Evolutionary conservation across 352 stramenopile genomes (phyloP), one percentile per base, ranked within the genome.

Genomic region (Globisporangium nagaii): DNA sequence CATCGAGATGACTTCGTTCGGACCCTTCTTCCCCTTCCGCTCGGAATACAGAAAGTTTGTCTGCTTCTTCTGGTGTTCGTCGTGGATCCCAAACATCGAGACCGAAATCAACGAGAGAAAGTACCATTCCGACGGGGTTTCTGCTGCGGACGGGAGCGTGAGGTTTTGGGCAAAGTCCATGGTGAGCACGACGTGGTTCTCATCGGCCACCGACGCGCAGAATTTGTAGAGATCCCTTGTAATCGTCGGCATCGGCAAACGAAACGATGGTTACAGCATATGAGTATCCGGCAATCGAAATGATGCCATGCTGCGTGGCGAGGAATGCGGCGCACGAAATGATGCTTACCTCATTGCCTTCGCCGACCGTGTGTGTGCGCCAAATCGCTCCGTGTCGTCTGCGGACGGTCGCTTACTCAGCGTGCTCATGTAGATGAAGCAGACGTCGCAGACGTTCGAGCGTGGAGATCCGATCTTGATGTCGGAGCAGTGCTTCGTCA

Each of bases 1-100:
- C 45, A 66, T 50, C 7, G 60, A 53, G 20, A 62, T 62, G 4
- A 66, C 49, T 34, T 66, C 53, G 8, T 41, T 66, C 27, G 31
- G 43, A 1, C 43, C 49, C 27, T 62, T 62, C 20, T 44, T 53
- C 6, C 28, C 40, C 8, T 51, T 59, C 1, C 50, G 37, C 39
- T 60, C 31, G 4, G 22, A 52, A 22, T 67, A 63, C 15, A 60
- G 36, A 5, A 47, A 35, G 37, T 59, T 62, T 10, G 41, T 53
- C 24, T 62, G 48, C 15, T 52, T 27, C 4, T 43, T 35, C 20
- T 48, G 36, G 0, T 37, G 31, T 2, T 46, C 25, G 6, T 19
- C 37, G 41, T 62, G 31, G 13, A 63, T 63, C 13, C 44, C 54
- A 49, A 57, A 63, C 12, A 57, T 48, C 1, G 39, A 52, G 3